phyloP scores from a whole-genome alignment of 371 early-diverging fungal genomes.

The Apophysomyces elegans region DNA sequence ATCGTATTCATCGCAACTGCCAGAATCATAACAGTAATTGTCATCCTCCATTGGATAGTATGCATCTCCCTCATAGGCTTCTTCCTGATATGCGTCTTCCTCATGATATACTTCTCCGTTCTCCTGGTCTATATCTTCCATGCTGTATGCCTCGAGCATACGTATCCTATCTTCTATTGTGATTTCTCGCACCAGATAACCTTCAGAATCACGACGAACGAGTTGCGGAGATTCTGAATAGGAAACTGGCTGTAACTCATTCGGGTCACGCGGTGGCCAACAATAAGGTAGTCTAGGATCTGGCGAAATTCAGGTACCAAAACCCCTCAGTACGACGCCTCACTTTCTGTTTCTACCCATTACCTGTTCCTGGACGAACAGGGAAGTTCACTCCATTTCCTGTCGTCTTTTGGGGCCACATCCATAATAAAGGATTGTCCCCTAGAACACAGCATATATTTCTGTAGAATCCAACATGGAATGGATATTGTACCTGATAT shows the following conservation, averaged over 20 bases:
- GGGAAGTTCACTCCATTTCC: slow-evolving; percentile 82
- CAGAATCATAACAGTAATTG: neutral
- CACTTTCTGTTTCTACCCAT: neutral
- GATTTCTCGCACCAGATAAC: slow-evolving; percentile 51
- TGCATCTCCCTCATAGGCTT: slow-evolving; percentile 20
- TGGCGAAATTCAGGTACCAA: neutral
- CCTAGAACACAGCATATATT: slow-evolving; percentile 89
- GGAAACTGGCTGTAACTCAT: slow-evolving; percentile 35
- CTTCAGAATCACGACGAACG: slow-evolving; percentile 60
- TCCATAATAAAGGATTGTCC: slow-evolving; percentile 65
- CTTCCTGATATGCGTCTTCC: slow-evolving; percentile 13
- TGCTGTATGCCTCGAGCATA: slow-evolving; percentile 17
- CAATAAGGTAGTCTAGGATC: slow-evolving; percentile 26
- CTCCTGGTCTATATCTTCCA: neutral
- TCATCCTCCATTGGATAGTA: neutral
- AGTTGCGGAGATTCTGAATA: slow-evolving; percentile 33
- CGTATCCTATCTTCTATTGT: slow-evolving; percentile 34
- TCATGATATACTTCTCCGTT: neutral
- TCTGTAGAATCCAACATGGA: slow-evolving; percentile 83
- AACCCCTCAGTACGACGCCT: neutral
- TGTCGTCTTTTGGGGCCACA: slow-evolving; percentile 59
- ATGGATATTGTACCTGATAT: slow-evolving; percentile 80
- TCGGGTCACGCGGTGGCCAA: slow-evolving; percentile 39
- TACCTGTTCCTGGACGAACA: slow-evolving; percentile 46
- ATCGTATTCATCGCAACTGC: slow-evolving; percentile 3